Evolutionary conservation across 768 basidiomycete genomes (phyloP).

Genomic region (Leccinellum albellum): DNA sequence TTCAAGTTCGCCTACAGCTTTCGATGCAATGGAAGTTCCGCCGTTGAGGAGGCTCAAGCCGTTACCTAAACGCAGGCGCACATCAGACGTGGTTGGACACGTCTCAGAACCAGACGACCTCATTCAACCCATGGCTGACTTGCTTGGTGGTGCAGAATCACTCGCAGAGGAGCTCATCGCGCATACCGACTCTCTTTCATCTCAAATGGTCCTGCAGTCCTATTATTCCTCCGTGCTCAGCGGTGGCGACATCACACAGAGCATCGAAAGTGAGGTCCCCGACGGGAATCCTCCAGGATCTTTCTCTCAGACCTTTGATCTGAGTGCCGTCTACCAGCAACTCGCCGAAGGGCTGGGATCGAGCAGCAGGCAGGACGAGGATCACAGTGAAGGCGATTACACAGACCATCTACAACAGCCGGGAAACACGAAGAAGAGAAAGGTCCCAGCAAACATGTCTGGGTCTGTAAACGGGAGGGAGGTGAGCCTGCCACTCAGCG

Average conservation of each 20-base stretch:
- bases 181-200: slow-evolving; percentile 54
- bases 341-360: slow-evolving; percentile 24
- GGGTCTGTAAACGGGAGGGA: slow-evolving; percentile 42
- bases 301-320: slow-evolving; percentile 25
- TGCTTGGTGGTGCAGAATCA: slow-evolving; percentile 41
- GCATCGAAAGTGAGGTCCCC: slow-evolving; percentile 13
- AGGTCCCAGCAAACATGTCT: slow-evolving; percentile 66
- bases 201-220: slow-evolving; percentile 57
- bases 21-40: slow-evolving; percentile 64
- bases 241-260: slow-evolving; percentile 38
- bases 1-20: slow-evolving; percentile 46
- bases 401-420: slow-evolving; percentile 69
- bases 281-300: slow-evolving; percentile 20
- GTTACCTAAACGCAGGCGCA: slow-evolving; percentile 71
- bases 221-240: slow-evolving; percentile 60
- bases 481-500: slow-evolving; percentile 38
- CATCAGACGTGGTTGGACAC: slow-evolving; percentile 33
- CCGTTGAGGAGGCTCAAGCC: slow-evolving; percentile 68
- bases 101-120: slow-evolving; percentile 26
- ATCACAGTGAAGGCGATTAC: slow-evolving; percentile 58
- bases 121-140: slow-evolving; percentile 29
- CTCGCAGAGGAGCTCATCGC: slow-evolving; percentile 57
- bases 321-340: slow-evolving; percentile 25
- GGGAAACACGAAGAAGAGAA: slow-evolving; percentile 85
- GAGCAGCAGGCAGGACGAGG: slow-evolving; percentile 43